Evolutionary conservation across 2,329 filamentous ascomycete genomes (phyloP).

Genomic region (Aureobasidium sp.): DNA sequence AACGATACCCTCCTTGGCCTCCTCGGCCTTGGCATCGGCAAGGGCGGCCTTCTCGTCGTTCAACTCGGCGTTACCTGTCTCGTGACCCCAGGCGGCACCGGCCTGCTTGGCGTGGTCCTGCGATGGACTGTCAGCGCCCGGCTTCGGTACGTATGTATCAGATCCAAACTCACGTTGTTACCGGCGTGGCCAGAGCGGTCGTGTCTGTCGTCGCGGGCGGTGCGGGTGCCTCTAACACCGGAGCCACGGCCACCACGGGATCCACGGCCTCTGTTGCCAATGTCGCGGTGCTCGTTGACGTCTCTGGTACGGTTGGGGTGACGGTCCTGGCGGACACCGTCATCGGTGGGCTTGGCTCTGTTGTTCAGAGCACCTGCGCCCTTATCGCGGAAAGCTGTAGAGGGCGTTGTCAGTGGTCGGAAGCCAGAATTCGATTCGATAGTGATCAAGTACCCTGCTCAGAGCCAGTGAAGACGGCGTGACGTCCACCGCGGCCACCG

Average conservation of each 20-base stretch:
- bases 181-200: conserved; percentile 48
- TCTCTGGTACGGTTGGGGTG: conserved; percentile 27
- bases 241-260: conserved; percentile 45
- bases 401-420: background rate
- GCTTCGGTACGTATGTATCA: background rate
- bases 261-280: conserved; percentile 38
- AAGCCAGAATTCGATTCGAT: background rate
- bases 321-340: conserved; percentile 49
- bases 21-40: conserved; percentile 76
- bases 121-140: conserved; percentile 37
- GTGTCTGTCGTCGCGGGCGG: conserved; percentile 53
- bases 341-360: conserved; percentile 70
- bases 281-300: conserved; percentile 37
- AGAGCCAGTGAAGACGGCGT: conserved; percentile 62
- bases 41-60: conserved; percentile 89
- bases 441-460: conserved; percentile 68
- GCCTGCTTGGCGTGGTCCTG: conserved; percentile 74
- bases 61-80: conserved; percentile 74
- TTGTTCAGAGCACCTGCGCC: conserved; percentile 75
- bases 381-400: conserved; percentile 79
- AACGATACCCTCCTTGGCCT: conserved; percentile 56
- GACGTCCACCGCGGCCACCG: conserved; percentile 44
- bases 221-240: conserved; percentile 48
- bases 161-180: conserved; percentile 38
- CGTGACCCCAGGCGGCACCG: conserved; percentile 81